Base-by-base conservation (phyloP, 2,329 filamentous ascomycete species). In the Coniella vitis region DNA sequence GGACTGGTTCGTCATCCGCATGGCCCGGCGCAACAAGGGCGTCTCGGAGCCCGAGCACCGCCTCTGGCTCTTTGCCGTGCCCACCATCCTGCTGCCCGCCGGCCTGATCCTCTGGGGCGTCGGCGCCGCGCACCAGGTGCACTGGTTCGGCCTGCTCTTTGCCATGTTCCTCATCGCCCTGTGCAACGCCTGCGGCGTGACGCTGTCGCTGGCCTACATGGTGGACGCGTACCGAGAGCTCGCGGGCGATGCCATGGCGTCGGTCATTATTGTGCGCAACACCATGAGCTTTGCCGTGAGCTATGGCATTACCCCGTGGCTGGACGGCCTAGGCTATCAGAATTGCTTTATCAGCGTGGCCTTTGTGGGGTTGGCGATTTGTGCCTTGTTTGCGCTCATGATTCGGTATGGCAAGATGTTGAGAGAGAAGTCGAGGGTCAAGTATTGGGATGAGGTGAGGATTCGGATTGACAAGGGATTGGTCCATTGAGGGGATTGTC, bases 51-150 rank as follows among this genome's bases (percentile, higher is more conserved):
- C 60, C 1, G 62, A 64, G 39, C 54, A 62, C 38, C 58, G 60
- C n/a, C 56, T 64, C 7, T 64, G 61, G 62, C 53, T 62, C 4
- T 62, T 65, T 31, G 44, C 52, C 3, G 50, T 62, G 1, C 67
- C 65, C 10, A 49, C 69, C 10, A 47, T 76, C 4, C 56, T 74
- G 21, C 61, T 73, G 4, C 70, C 72, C 0, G 65, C 62, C 9
- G 68, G 66, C 0, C 60, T 75, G 4, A 65, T 76, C 35, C 59
- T 75, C 1, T 76, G 73, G 72, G 74, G 75, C 25, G 68, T 76
- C 0, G 74, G 74, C 4, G 71, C 74, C 3, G 70, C 69, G 37
- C 65, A 72, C 31, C 53, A 64, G 4, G 56, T 76, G n/a, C 73
- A 75, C 22, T 54, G 52, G 52, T 54, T 75, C 38, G 74, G 72